These are phyloP conservation scores for Annulohypoxylon moriforme DNA, from an alignment of 495 filamentous ascomycete genomes.

Conservation along the genomic window DNA sequence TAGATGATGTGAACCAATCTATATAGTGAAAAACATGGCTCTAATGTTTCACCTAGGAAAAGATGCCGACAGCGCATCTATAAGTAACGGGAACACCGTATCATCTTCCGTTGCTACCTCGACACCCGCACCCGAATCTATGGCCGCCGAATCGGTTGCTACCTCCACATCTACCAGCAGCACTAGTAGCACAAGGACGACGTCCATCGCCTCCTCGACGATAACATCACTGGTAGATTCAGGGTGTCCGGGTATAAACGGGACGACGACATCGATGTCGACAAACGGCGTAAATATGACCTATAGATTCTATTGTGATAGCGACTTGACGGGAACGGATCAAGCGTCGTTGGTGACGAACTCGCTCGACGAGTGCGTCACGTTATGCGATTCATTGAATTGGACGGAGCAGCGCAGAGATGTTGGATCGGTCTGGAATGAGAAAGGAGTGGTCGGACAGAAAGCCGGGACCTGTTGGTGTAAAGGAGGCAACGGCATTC, in stretches of 20 bases:
- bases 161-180: neutral
- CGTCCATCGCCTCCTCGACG: neutral
- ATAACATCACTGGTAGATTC: neutral
- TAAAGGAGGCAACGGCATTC: slow-evolving; percentile 15
- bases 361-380: slow-evolving; percentile 27
- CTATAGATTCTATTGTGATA: slow-evolving; percentile 26
- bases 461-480: slow-evolving; percentile 23
- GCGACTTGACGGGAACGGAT: slow-evolving; percentile 31
- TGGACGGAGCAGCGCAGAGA: slow-evolving; percentile 15
- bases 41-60: slow-evolving; percentile 19
- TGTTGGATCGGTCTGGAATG: slow-evolving; percentile 25
- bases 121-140: slow-evolving; percentile 1
- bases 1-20: neutral
- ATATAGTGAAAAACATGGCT: neutral
- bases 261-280: neutral
- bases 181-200: slow-evolving; percentile 3
- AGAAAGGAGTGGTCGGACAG: slow-evolving; percentile 9
- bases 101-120: neutral
- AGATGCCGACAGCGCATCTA: neutral
- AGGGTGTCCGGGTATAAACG: slow-evolving; percentile 18
- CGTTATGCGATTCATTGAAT: slow-evolving; percentile 36
- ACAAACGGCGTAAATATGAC: neutral
- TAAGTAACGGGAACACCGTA: neutral
- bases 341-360: slow-evolving; percentile 9
- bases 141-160: neutral